Base-by-base conservation (phyloP, 2,329 filamentous ascomycete species). In the Colletotrichum lentis region DNA sequence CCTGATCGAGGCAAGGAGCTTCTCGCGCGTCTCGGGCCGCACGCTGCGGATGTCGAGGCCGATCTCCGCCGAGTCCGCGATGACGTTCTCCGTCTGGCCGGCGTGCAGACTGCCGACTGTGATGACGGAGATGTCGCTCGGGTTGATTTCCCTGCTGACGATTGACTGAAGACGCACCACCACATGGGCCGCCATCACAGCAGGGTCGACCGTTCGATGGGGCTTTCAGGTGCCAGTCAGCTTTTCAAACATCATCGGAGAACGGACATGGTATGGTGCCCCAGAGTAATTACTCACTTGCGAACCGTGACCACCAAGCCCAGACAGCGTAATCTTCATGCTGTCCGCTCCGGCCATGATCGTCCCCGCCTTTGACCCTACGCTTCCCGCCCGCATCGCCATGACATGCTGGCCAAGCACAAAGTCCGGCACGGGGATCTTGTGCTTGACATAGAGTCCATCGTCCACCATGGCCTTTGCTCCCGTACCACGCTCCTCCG, bases 401-500 rank as follows among this genome's bases (percentile, higher is more conserved):
- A 75, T 66, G 0, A 80, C 72, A 62, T 81, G 80, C 27, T 73
- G 72, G 0, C 84, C 83, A 1, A 80, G 68, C 1, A 79, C 70
- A 2, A 76, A 63, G 43, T 80, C 76, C 0, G 78, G 79, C 0
- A 78, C 12, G 0, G 78, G 78, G 5, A 76, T 63, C 0, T 46
- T 60, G 62, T 73, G 71, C 1, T 35, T 37, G 1, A 71, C 71
- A 55, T 77, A 81, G 3, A 80, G 72, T 0, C 78, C 79, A 16
- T 77, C 78, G 1, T 80, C 77, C 0, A 80, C 73, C 79, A 81
- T 80, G 7, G 73, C 74, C 20, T 76, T 71, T 0, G 90, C 90
- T 0, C 90, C 90, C 0, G 80, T 82, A 0, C 84, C 88, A 1
- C 84, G 81, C 75, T 92, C 90, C 74, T 92, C 90, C 1, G 86